Evolutionary conservation across 202 grass and related monocot species (phyloP).

Genomic region (Zoysia matrella): DNA sequence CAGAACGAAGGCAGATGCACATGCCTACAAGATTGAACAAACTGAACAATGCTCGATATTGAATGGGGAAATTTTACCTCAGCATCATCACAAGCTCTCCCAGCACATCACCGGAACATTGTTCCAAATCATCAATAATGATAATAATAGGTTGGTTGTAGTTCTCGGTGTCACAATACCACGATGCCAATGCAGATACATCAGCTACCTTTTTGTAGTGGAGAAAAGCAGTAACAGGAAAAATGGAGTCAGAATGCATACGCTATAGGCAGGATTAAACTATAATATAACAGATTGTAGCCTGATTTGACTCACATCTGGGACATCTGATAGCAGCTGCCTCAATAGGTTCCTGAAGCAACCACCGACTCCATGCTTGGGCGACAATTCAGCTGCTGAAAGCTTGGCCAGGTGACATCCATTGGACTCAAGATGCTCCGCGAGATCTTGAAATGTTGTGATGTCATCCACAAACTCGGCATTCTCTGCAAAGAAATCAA

Average conservation of each 20-base stretch:
- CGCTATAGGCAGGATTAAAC: background rate
- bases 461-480: slow-evolving; percentile 83
- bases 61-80: slow-evolving; percentile 56
- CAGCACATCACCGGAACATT: slow-evolving; percentile 66
- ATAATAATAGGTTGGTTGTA: slow-evolving; percentile 70
- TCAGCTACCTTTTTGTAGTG: slow-evolving; percentile 54
- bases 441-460: slow-evolving; percentile 74
- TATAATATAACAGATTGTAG: slow-evolving; percentile 9
- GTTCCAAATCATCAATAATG: slow-evolving; percentile 89
- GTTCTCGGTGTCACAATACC: slow-evolving; percentile 71
- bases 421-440: slow-evolving; percentile 61
- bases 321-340: slow-evolving; percentile 68
- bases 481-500: slow-evolving; percentile 64
- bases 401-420: slow-evolving; percentile 73
- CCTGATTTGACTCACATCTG: slow-evolving; percentile 57
- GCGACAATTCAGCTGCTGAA: slow-evolving; percentile 63
- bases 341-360: slow-evolving; percentile 82
- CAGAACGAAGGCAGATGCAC: slow-evolving; percentile 25
- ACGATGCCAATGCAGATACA: slow-evolving; percentile 69
- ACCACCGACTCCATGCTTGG: slow-evolving; percentile 60
- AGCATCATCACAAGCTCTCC: slow-evolving; percentile 75
- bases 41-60: background rate
- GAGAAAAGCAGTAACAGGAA: slow-evolving; percentile 31
- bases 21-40: background rate
- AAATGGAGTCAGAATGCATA: slow-evolving; percentile 2